These are phyloP conservation scores for Acer negundo DNA, from an alignment of 345 rosid species.

Conservation along the genomic window DNA sequence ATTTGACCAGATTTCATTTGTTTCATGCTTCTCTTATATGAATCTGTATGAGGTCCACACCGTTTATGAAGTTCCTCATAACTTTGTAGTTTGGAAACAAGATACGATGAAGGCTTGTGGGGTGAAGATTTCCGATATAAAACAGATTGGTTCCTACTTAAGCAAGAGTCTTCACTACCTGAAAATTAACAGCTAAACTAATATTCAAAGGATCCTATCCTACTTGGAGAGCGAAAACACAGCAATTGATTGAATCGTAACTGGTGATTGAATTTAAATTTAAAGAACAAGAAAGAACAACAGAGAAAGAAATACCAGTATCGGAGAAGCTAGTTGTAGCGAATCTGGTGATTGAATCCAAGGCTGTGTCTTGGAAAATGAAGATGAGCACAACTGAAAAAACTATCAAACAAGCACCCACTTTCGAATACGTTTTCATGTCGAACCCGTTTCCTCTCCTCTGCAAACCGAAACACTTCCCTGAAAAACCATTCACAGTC, in stretches of 20 bases:
- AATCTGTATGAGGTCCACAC: conserved; percentile 13
- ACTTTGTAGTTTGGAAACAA: conserved; percentile 13
- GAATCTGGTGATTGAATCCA: background rate
- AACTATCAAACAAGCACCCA: background rate
- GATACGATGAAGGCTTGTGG: conserved; percentile 21
- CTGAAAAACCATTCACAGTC: too few relatives aligned
- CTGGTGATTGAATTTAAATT: too few relatives aligned
- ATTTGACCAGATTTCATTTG: conserved; percentile 15
- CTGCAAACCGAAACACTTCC: background rate
- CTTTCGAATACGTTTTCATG: background rate
- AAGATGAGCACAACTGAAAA: background rate
- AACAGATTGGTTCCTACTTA: conserved; percentile 14
- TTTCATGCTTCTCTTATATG: conserved; percentile 11
- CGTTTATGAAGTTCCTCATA: conserved; percentile 20
- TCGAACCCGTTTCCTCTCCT: background rate
- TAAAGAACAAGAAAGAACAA: background rate
- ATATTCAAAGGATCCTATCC: background rate
- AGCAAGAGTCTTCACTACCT: conserved; percentile 11
- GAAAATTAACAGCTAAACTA: conserved; percentile 1
- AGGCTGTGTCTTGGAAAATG: background rate
- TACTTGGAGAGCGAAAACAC: background rate
- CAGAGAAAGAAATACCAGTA: background rate
- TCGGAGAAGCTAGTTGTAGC: background rate
- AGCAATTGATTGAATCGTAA: too few relatives aligned
- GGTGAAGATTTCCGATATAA: conserved; percentile 16